phyloP scores from a whole-genome alignment of 768 basidiomycete species.

The Rhodotorula diobovata region DNA sequence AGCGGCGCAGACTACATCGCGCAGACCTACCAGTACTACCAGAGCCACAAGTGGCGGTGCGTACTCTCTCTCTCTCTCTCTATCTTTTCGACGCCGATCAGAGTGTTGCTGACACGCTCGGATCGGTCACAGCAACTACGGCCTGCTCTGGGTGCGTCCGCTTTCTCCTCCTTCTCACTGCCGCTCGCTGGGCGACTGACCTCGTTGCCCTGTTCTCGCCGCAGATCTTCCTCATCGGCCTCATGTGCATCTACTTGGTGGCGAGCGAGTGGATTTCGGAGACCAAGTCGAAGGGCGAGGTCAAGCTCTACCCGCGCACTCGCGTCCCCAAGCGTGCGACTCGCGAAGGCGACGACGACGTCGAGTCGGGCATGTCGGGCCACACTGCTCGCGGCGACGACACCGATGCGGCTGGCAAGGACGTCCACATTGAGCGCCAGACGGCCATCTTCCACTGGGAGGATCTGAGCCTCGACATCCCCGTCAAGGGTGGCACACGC shows the following conservation, averaged over 20 bases:
- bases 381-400: conserved; percentile 8
- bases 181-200: too few species aligned
- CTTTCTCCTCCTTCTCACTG: too few species aligned
- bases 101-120: background rate
- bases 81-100: too few species aligned
- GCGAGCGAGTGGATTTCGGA: conserved; percentile 40
- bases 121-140: background rate
- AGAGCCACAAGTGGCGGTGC: conserved; percentile 8
- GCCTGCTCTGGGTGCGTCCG: conserved; percentile 26
- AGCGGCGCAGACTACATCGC: conserved; percentile 37
- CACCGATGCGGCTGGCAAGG: background rate
- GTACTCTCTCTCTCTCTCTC: background rate
- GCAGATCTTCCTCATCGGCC: conserved; percentile 41
- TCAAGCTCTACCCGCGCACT: conserved; percentile 20
- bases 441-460: conserved; percentile 4
- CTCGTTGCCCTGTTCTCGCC: background rate
- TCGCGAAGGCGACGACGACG: conserved; percentile 28
- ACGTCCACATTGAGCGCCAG: background rate
- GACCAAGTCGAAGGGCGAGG: conserved; percentile 25
- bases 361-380: conserved; percentile 29
- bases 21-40: conserved; percentile 22
- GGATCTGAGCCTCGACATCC: conserved; percentile 32
- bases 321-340: conserved; percentile 20
- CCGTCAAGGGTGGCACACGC: conserved; percentile 35
- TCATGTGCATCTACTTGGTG: conserved; percentile 41